A percentile compares a stretch with the other conserved stretches of the same genome.
Evolutionary conservation across 2,329 filamentous ascomycete genomes (phyloP).

Genomic region (Domatiomyces globalis): DNA sequence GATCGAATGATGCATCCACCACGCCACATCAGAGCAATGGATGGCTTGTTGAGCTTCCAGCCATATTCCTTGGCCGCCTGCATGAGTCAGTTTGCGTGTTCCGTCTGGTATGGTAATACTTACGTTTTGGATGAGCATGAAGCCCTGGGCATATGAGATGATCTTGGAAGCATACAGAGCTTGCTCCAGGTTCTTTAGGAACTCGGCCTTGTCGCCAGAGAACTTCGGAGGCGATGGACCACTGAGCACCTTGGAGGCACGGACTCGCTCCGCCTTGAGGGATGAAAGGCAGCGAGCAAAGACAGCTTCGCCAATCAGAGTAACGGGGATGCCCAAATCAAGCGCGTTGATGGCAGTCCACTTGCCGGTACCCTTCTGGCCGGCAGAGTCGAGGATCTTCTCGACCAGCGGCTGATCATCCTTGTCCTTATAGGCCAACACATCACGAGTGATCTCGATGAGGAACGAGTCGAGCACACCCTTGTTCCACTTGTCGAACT

Average conservation of each 20-base stretch:
- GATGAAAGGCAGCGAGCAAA: conserved; percentile 87
- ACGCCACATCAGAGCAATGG: conserved; percentile 99
- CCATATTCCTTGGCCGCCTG: conserved; percentile 87
- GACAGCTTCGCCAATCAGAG: conserved; percentile 92
- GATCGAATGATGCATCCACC: conserved; percentile 99
- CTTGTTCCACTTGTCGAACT: conserved; percentile 94
- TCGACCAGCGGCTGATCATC: conserved; percentile 82
- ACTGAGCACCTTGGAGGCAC: conserved; percentile 63
- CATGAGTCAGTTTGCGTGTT: conserved; percentile 7
- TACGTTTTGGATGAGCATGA: conserved; percentile 99
- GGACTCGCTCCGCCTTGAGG: conserved; percentile 82
- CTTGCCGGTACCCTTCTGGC: conserved; percentile 99
- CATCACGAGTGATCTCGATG: conserved; percentile 96
- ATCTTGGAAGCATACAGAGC: conserved; percentile 99
- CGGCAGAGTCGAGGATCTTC: conserved; percentile 97
- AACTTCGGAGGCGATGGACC: conserved; percentile 62
- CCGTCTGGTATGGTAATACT: conserved; percentile 23
- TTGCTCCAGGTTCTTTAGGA: conserved; percentile 96
- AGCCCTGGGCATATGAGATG: conserved; percentile 98
- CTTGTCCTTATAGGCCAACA: conserved; percentile 96
- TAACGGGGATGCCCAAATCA: conserved; percentile 96
- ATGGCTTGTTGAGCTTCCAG: conserved; percentile 99
- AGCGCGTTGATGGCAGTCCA: conserved; percentile 99
- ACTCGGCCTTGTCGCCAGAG: conserved; percentile 77
- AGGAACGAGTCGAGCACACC: conserved; percentile 98